These are phyloP conservation scores for Scedosporium aurantiacum DNA, from an alignment of 2,329 filamentous ascomycete species.

Conservation along the genomic window DNA sequence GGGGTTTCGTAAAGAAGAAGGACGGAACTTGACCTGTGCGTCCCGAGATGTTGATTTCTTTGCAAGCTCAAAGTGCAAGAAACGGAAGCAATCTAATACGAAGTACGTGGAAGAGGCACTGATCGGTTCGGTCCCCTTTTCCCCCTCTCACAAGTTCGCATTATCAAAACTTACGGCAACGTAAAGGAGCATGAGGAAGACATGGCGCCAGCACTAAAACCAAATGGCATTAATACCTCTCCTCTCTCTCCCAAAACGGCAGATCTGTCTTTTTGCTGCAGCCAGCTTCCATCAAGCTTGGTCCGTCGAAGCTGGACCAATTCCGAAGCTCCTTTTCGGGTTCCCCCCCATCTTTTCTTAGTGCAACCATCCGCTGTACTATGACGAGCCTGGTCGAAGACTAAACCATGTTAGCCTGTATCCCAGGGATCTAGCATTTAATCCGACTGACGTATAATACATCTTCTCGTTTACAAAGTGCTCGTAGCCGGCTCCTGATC, in stretches of 20 bases:
- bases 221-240: background rate
- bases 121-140: background rate
- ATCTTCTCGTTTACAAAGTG: too few species aligned
- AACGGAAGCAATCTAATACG: too few species aligned
- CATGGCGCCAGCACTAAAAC: background rate
- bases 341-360: background rate
- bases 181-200: background rate
- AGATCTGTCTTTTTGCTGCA: background rate
- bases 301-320: too few species aligned
- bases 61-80: background rate
- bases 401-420: background rate
- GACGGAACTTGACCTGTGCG: background rate
- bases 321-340: background rate
- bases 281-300: too few species aligned
- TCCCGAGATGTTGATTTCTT: background rate
- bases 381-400: background rate
- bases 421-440: background rate
- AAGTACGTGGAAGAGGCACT: background rate
- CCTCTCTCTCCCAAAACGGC: background rate
- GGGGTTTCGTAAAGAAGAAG: background rate
- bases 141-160: background rate
- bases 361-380: background rate
- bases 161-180: background rate
- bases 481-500: too few species aligned
- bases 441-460: too few species aligned